Evolutionary conservation across 441 rosid genomes (phyloP), one percentile per base, ranked within the genome.

Genomic region (Caryocar brasiliense): DNA sequence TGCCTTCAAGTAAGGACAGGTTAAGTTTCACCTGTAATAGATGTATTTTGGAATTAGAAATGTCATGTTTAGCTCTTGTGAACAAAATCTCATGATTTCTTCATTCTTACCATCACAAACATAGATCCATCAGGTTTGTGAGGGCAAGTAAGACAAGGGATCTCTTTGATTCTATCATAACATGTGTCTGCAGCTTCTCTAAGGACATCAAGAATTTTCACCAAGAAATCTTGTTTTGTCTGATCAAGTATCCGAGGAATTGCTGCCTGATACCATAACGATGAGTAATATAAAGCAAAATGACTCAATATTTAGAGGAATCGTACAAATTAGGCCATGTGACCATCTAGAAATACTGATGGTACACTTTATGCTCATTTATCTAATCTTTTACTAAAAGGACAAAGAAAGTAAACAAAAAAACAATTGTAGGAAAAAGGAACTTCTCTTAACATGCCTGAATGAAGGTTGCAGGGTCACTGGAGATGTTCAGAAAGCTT

Each of bases 241-340:
- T 75, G 76, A 73, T 71, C 71, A 28, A 88, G 55, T 51, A 88
- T 82, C 40, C 67, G 64, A 2, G 92, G 85, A 64, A 80, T 40
- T 20, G 91, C 96, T 36, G 67, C 96, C 92, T 87, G 67, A 50
- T n/a, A n/a, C n/a, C n/a, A n/a, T n/a, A n/a, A n/a, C n/a, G n/a
- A n/a, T n/a, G n/a, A n/a, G n/a, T n/a, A n/a, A n/a, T n/a, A n/a
- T n/a, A n/a, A n/a, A n/a, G n/a, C n/a, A n/a, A n/a, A n/a, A n/a
- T n/a, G n/a, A n/a, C n/a, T n/a, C n/a, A n/a, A n/a, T n/a, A n/a
- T n/a, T n/a, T n/a, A n/a, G n/a, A n/a, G n/a, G n/a, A n/a, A n/a
- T n/a, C n/a, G n/a, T n/a, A n/a, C n/a, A n/a, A n/a, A n/a, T n/a
- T n/a, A n/a, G n/a, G n/a, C n/a, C n/a, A n/a, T n/a, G n/a, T n/a